These are phyloP conservation scores for Aspergillus sp. DNA, from an alignment of 2,329 filamentous ascomycete genomes.

Conservation along the genomic window DNA sequence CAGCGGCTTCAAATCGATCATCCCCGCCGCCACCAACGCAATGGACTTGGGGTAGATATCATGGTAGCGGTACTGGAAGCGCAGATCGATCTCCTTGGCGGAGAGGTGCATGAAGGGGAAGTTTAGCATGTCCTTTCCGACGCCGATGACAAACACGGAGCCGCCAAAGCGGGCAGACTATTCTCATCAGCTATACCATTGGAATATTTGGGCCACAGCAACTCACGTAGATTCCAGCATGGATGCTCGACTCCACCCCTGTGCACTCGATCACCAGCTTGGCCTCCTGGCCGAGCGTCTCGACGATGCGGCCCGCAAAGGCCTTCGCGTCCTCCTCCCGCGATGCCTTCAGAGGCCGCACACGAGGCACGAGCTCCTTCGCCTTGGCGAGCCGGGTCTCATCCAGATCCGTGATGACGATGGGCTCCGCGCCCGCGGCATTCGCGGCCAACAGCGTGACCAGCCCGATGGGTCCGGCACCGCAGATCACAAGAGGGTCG, in stretches of 20 bases:
- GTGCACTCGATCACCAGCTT: constrained; percentile 21
- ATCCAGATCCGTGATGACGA: constrained; percentile 20
- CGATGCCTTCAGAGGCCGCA: constrained; percentile 7
- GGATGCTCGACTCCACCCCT: constrained; percentile 18
- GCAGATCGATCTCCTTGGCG: constrained; percentile 18
- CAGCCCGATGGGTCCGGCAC: constrained; percentile 18
- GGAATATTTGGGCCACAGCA: too few relatives aligned
- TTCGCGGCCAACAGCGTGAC: constrained; percentile 17
- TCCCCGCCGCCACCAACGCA: constrained; percentile 29
- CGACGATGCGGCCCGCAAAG: constrained; percentile 11
- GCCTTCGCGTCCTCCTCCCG: constrained; percentile 8
- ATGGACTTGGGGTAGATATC: constrained; percentile 25
- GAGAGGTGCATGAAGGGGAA: constrained; percentile 23
- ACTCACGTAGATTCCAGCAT: constrained; percentile 20
- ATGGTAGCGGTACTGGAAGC: constrained; percentile 20
- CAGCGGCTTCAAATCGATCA: constrained; percentile 39
- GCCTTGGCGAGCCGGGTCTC: constrained; percentile 16
- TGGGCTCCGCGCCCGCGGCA: constrained; percentile 17
- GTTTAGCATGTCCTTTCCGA: constrained; percentile 20
- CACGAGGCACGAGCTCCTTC: constrained; percentile 17
- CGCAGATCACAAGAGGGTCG: constrained; percentile 18
- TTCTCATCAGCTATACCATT: background rate
- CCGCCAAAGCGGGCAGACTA: constrained; percentile 20
- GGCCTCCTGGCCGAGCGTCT: constrained; percentile 17
- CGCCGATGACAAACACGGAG: constrained; percentile 18